A percentile compares a stretch with the other conserved stretches of the same genome.
phyloP scores from a whole-genome alignment of 352 stramenopile species.

The Pythium brachiatum region DNA sequence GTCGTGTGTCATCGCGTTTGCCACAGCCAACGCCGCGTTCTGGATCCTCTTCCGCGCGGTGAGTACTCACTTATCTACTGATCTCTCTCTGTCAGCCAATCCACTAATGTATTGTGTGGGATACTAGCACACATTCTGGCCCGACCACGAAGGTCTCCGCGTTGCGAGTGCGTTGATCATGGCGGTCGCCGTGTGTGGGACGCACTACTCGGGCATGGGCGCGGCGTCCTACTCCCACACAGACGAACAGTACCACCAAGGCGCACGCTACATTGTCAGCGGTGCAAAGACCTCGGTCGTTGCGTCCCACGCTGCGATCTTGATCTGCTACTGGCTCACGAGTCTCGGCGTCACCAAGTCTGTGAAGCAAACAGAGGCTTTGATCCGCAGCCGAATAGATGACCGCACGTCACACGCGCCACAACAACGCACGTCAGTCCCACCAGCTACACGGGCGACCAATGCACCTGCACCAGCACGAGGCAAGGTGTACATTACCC shows the following conservation, averaged over 20 bases:
- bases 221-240: conserved; percentile 47
- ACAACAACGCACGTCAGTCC: not conserved
- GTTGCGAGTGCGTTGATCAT: conserved; percentile 63
- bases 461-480: no score
- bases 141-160: conserved; percentile 45
- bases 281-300: conserved; percentile 33
- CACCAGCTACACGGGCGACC: no score
- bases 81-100: not conserved
- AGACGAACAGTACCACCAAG: conserved; percentile 29
- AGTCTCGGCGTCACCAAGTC: conserved; percentile 16
- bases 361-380: conserved; percentile 11
- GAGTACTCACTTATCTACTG: not conserved
- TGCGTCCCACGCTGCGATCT: conserved; percentile 51
- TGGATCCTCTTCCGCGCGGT: conserved; percentile 79
- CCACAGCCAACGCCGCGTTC: conserved; percentile 61
- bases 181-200: conserved; percentile 68
- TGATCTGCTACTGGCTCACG: conserved; percentile 60
- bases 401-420: conserved; percentile 2
- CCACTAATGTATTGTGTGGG: not conserved
- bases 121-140: conserved; percentile 67
- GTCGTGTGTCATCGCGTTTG: conserved; percentile 58
- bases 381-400: not conserved
- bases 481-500: not conserved
- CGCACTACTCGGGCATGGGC: conserved; percentile 65
- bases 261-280: conserved; percentile 30